phyloP scores from a whole-genome alignment of 2,329 filamentous ascomycete species.

The Cryphonectria radicalis region DNA sequence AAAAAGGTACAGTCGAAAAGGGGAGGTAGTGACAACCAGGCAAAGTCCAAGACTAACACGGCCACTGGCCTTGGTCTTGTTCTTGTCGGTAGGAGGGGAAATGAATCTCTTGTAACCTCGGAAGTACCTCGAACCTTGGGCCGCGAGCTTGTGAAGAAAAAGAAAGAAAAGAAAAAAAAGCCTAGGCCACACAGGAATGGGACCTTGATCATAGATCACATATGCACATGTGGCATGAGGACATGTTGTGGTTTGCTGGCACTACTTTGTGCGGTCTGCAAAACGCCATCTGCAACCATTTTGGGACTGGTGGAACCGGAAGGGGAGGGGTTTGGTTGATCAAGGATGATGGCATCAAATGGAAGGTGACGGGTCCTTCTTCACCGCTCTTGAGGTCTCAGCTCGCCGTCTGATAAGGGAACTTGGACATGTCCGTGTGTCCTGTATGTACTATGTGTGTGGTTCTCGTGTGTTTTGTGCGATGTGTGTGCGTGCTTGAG shows the following conservation, averaged over 20 bases:
- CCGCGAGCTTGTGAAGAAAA: background rate
- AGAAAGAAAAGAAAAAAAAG: too few species aligned
- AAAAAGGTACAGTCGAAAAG: background rate
- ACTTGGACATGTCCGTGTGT: background rate
- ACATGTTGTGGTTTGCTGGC: background rate
- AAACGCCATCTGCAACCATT: slow-evolving; percentile 15
- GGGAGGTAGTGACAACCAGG: slow-evolving; percentile 1
- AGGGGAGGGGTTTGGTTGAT: background rate
- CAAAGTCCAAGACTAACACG: background rate
- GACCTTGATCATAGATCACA: slow-evolving; percentile 3
- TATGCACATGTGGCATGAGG: slow-evolving; percentile 18
- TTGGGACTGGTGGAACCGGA: slow-evolving; percentile 2
- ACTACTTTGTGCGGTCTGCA: slow-evolving; percentile 11
- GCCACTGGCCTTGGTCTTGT: background rate
- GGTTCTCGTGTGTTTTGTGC: too few species aligned
- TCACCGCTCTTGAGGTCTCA: slow-evolving; percentile 21
- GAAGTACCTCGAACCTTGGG: background rate
- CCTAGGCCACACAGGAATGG: slow-evolving; percentile 7
- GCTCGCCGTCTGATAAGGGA: slow-evolving; percentile 13
- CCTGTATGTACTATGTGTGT: background rate
- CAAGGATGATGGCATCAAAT: background rate
- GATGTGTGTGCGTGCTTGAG: background rate
- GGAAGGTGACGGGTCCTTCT: background rate
- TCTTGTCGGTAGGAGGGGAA: background rate
- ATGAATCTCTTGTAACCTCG: background rate